Base-by-base conservation (phyloP, 352 stramenopile genomes). In the Pythium oligandrum region DNA sequence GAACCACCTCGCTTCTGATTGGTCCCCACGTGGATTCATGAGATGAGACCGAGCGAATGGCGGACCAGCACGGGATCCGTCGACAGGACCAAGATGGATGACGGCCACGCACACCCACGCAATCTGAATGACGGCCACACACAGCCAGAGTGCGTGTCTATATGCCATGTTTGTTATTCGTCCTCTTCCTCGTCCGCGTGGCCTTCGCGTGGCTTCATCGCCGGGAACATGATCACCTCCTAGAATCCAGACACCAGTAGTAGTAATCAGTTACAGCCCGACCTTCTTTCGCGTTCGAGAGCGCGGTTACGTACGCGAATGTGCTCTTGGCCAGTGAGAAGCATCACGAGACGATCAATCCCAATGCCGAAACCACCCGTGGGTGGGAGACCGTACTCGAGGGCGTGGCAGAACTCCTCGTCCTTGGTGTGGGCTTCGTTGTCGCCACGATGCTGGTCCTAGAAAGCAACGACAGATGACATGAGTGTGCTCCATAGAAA, bases 211-310 rank as follows among this genome's bases (percentile, higher is more conserved):
- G 94, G 96, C 70, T 99, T 99, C 97, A 99, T 99, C 12, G 96
- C 96, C 37, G 97, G 97, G 76, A 99, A 99, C 48, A 99, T 75
- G 51, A 99, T 88, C 32, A 99, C 97, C 73, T 99, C 97, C 85
- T 99, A 95, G 33, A 71, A 7, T 4, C 44, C 43, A 47, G 33
- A 31, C 42, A 55, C 7, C 38, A 42, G 7, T 12, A 42, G 38
- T 26, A 26, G 17, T 26, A 26, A 42, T 42, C 12, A 42, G 38
- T 42, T 42, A 12, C 45, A 42, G 12, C 17, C 17, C 4, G 17
- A 26, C 17, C 17, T 26, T 26, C 17, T 26, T 26, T 3, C 31
- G 38, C 31, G 31, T 6, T n/a, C 51, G 30, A 6, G 7, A 8
- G 38, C 38, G 38, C 12, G 7, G 12, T 42, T 4, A 71, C 81